A percentile compares a stretch with the other conserved stretches of the same genome.
Conservation (phyloP, 2,329 filamentous ascomycete genomes). For the Alternaria longipes region DNA sequence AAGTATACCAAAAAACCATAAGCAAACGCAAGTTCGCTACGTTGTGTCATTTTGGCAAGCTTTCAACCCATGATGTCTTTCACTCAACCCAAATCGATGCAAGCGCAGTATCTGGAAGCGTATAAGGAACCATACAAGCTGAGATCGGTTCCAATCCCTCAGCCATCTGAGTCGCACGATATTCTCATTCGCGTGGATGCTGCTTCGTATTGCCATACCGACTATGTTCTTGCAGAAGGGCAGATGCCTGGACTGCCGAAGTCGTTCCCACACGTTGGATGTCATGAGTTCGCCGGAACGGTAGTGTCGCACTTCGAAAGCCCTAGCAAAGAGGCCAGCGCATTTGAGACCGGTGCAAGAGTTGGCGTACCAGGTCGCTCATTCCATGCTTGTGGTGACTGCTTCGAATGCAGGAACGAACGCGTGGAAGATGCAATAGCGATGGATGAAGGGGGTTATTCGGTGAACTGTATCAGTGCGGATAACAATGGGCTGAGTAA, state of each 20-base stretch:
- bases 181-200: constrained; percentile 58
- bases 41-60: background rate
- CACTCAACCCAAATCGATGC: constrained; percentile 45
- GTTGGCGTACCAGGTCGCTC: constrained; percentile 56
- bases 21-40: background rate
- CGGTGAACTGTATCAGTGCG: constrained; percentile 50
- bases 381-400: constrained; percentile 54
- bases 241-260: constrained; percentile 48
- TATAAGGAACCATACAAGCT: constrained; percentile 56
- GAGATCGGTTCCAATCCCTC: constrained; percentile 48
- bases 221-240: constrained; percentile 50
- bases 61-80: constrained; percentile 22
- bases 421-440: constrained; percentile 37
- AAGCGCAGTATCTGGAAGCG: constrained; percentile 53
- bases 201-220: constrained; percentile 60
- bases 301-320: constrained; percentile 46
- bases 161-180: constrained; percentile 47
- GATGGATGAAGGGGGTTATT: constrained; percentile 53
- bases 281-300: constrained; percentile 59
- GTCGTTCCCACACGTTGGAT: constrained; percentile 56
- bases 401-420: constrained; percentile 52
- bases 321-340: constrained; percentile 30
- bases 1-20: background rate
- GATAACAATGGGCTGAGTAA: constrained; percentile 45
- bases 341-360: constrained; percentile 41